Evolutionary conservation across 805 yeast species (phyloP), one percentile per base, ranked within the genome.

Genomic region (Starmerella cellae): DNA sequence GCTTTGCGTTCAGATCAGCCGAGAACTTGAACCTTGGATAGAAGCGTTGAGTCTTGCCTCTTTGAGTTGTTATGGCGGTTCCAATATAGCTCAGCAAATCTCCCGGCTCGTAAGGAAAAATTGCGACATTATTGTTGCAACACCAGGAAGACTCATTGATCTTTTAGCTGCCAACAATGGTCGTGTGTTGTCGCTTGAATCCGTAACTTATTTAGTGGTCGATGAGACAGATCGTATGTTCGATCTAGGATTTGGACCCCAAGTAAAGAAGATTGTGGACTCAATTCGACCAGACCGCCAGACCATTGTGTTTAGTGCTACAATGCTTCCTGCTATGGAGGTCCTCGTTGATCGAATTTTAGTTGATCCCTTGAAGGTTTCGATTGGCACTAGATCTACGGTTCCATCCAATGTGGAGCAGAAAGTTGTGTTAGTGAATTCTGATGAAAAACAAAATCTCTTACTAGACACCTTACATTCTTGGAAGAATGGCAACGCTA

Each of bases 161-260:
- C 63, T 91, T 33, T 62, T 91, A 24, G 75, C 94, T 2, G 79
- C 93, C 3, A 88, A 88, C 57, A 63, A 73, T 30, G 96, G 96
- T 0, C 68, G 83, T 39, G 73, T 85, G 1, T 68, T 81, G 3
- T 77, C 75, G 47, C 65, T 91, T 5, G 63, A 66, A 23, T 64
- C 87, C 34, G 75, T 81, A 5, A 77, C 95, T 0, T 84, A 78
- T 59, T 68, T 84, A n/a, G 93, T 87, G 0, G 64, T 91, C 45
- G 98, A 91, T 58, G 98, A 91, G 38, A 96, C 97, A 1, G 98
- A 91, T 60, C 64, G 98, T 49, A 77, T 91, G 81, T 88, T 88
- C 63, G 98, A 91, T 59, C 66, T 91, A 71, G 98, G 98, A 1
- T 91, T 91, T 62, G 97, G 84, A 53, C 97, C 98, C 0, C 98